Evolutionary conservation across 345 rosid genomes (phyloP), one percentile per base, ranked within the genome.

Genomic region (Hevea brasiliensis): DNA sequence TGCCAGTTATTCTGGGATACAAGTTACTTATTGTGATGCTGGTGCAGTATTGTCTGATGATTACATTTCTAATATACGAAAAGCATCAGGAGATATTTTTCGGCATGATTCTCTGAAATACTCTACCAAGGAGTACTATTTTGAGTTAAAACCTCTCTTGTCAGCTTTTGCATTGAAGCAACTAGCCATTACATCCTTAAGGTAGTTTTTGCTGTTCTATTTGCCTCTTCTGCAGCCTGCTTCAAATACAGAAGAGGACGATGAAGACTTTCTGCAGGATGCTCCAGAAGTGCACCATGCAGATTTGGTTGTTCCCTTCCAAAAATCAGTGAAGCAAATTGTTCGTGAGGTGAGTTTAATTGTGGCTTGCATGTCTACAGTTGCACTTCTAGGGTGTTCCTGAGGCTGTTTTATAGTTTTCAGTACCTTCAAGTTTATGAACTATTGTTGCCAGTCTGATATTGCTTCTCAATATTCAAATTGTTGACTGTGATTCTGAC

Each of bases 181-280:
- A 76, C 81, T 93, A 73, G 90, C 94, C 27, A 74, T 96, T 87
- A 91, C 96, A 51, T 85, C 95, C n/a, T 75, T 96, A 77, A 89
- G 99, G 83, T 93, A 95, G 35, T 94, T 96, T 71, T 73, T 96
- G 58, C 68, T 87, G 84, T 91, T 74, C 81, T 93, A 93, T 88
- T 83, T 96, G 87, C 98, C 99, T 67, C 89, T 96, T 65, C 50
- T 96, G 91, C 97, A 96, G 89, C 92, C 96, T 84, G 76, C 79
- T 61, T 27, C 61, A 14, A 77, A 61, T 51, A 44, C 70, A 10
- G 98, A 86, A 62, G 94, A 89, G 10, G 88, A 89, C 3, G 97
- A 92, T 71, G 91, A 89, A 2, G 88, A 89, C 74, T 90, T 91
- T 86, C 81, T 84, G 50, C 80, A 85, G 77, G 91, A 85, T 42